phyloP scores from a whole-genome alignment of 148 eudicot genomes.

The Pharnaceum exiguum region DNA sequence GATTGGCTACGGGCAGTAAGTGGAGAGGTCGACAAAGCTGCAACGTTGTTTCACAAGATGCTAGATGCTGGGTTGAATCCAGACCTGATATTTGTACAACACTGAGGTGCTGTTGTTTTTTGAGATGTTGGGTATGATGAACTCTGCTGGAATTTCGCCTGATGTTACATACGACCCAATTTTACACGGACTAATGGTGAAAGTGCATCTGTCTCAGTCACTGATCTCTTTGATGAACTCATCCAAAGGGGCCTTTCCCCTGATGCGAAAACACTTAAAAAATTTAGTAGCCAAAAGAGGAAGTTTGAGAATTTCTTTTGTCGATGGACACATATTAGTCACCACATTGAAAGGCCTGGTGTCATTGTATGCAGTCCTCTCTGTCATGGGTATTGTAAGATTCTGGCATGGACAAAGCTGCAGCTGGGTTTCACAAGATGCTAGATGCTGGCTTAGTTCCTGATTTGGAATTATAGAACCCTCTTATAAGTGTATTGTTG shows the following conservation, averaged over 20 bases:
- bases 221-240: conserved; percentile 34
- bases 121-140: conserved; percentile 37
- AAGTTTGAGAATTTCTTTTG: conserved; percentile 37
- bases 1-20: too few relatives aligned
- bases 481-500: conserved; percentile 41
- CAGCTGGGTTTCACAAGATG: conserved; percentile 29
- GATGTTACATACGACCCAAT: conserved; percentile 38
- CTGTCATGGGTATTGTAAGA: conserved; percentile 42
- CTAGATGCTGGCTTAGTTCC: conserved; percentile 34
- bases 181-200: conserved; percentile 31
- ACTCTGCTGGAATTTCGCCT: conserved; percentile 31
- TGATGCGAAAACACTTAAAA: conserved; percentile 35
- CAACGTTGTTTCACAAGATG: conserved; percentile 34
- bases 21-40: conserved; percentile 35
- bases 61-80: conserved; percentile 27
- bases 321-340: conserved; percentile 35
- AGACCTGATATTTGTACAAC: conserved; percentile 41
- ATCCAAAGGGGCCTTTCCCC: conserved; percentile 36
- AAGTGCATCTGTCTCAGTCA: conserved; percentile 41
- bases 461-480: conserved; percentile 46
- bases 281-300: conserved; percentile 29
- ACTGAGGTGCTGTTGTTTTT: conserved; percentile 33
- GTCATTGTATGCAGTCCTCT: conserved; percentile 48
- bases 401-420: conserved; percentile 43
- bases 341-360: conserved; percentile 33